Evolutionary conservation across 2,329 filamentous ascomycete genomes (phyloP).

Genomic region (Graphilbum fragrans): DNA sequence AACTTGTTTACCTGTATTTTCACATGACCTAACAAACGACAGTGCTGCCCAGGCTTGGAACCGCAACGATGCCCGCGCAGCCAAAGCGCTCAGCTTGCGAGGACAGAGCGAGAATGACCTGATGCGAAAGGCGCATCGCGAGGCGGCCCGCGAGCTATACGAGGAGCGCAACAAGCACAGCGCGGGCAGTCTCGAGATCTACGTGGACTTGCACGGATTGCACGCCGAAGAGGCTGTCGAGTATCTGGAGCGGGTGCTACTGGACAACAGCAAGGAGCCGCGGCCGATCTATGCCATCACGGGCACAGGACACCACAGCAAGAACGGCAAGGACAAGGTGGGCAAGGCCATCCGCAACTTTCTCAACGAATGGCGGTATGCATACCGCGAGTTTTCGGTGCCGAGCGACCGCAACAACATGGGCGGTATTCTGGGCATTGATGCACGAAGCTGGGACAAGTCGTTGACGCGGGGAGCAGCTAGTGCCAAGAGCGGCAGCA

Average conservation of each 20-base stretch:
- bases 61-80: slow-evolving; percentile 88
- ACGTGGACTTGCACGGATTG: slow-evolving; percentile 94
- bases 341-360: slow-evolving; percentile 86
- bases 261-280: slow-evolving; percentile 64
- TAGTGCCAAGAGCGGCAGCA: slow-evolving; percentile 17
- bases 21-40: background rate
- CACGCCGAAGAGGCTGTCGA: slow-evolving; percentile 95
- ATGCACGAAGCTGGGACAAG: slow-evolving; percentile 56
- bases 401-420: slow-evolving; percentile 78
- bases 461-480: slow-evolving; percentile 27
- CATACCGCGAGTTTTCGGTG: slow-evolving; percentile 91
- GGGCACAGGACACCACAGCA: slow-evolving; percentile 92
- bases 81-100: slow-evolving; percentile 85
- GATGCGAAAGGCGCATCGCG: slow-evolving; percentile 93
- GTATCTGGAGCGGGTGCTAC: slow-evolving; percentile 77
- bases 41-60: slow-evolving; percentile 98
- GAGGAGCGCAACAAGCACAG: slow-evolving; percentile 80
- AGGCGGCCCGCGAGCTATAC: slow-evolving; percentile 84
- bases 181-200: slow-evolving; percentile 52
- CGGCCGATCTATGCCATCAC: slow-evolving; percentile 90
- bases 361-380: slow-evolving; percentile 90
- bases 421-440: slow-evolving; percentile 64
- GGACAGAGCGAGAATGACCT: slow-evolving; percentile 94
- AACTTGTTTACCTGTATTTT: background rate
- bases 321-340: slow-evolving; percentile 98